Evolutionary conservation across 495 filamentous ascomycete genomes (phyloP).

Genomic region (Melanomma pulvis-pyrius): DNA sequence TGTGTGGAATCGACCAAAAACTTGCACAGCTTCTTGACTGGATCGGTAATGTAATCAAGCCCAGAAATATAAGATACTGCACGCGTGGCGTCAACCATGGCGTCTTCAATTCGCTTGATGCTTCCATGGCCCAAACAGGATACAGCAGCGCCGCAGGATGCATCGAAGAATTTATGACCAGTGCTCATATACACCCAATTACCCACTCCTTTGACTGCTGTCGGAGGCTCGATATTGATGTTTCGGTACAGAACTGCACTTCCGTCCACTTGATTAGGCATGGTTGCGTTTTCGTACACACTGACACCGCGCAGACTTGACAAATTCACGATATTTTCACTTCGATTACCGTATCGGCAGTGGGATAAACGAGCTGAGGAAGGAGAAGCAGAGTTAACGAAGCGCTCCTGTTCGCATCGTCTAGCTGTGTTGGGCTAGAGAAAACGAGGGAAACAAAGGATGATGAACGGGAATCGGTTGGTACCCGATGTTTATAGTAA

Average conservation of each 20-base stretch:
- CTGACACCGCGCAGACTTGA: neutral
- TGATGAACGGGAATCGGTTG: neutral
- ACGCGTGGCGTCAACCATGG: slow-evolving; percentile 20
- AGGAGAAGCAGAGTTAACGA: neutral
- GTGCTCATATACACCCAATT: slow-evolving; percentile 24
- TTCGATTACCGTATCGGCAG: neutral
- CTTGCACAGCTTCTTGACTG: slow-evolving; percentile 50
- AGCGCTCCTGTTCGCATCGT: neutral
- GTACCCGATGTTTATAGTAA: neutral
- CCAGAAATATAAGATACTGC: slow-evolving; percentile 27
- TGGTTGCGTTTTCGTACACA: neutral
- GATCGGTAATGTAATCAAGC: slow-evolving; percentile 22
- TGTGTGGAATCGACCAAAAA: slow-evolving; percentile 43
- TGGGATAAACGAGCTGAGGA: neutral
- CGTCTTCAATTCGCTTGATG: slow-evolving; percentile 33
- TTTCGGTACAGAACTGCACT: slow-evolving; percentile 6
- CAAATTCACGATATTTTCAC: too few species aligned
- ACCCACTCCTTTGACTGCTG: neutral
- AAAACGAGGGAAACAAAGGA: neutral
- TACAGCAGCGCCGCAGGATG: slow-evolving; percentile 48
- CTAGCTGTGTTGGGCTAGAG: neutral
- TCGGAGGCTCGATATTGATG: neutral
- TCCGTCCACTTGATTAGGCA: neutral
- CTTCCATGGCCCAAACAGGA: slow-evolving; percentile 46
- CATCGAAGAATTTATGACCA: slow-evolving; percentile 45